Base-by-base conservation (phyloP, 75 land plant species). In the Cunninghamia lanceolata region DNA sequence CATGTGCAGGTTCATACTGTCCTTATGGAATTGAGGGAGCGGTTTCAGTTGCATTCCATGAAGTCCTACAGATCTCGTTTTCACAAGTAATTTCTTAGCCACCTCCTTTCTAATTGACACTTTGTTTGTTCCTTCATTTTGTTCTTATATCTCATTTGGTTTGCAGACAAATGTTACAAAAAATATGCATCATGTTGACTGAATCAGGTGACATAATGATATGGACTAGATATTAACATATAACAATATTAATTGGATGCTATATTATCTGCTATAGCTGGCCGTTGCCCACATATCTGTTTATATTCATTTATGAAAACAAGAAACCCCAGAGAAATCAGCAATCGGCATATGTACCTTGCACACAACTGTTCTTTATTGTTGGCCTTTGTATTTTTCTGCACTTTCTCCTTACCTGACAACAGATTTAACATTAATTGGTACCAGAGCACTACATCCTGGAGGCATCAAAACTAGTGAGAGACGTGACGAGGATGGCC, bases 41-140 rank as follows among this genome's bases (percentile, higher is more conserved):
- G 94, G 47, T 94, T 96, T 70, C 98, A 96, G 63, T 95, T 98
- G 82, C 99, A 97, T 91, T 95, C 99, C 32, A 97, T 97, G 99
- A 96, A 86, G 73, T 97, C 99, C 82, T 97, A 97, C 86, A 90
- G 99, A 81, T 89, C 94, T 56, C 96, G 99, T 47, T 97, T 97
- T 85, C 96, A 96, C 78, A 93, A 90, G 98, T 96, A 89, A 86
- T 85, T 52, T 80, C 11, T n/a, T 45, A n/a, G 75, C 15, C 4
- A 8, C 47, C 28, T 79, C 28, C 50, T 6, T 45, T 42, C 15
- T 43, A n/a, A 28, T 43, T n/a, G 0, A 40, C 19, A 52, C 21
- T 87, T 75, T 16, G 82, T 17, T 54, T 86, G 82, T 46, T 56
- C 36, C 28, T 63, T 42, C 9, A 35, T 85, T 11, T 76, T 38